Evolutionary conservation across 108 stramenopile species (phyloP), one percentile per base, ranked within the genome.

Genomic region (Licmophora abbreviata): DNA sequence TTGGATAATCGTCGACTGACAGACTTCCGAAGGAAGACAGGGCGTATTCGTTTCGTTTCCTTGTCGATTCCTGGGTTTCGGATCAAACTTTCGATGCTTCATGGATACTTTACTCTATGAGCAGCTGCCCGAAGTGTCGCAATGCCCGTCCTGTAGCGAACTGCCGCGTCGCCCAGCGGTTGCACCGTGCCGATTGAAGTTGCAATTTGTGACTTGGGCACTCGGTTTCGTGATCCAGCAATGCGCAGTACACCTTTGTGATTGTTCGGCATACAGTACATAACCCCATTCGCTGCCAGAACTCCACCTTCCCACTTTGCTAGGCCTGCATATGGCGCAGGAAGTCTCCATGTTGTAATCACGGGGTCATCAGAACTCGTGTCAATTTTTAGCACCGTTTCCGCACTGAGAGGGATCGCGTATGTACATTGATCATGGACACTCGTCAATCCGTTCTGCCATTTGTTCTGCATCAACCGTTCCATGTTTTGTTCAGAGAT

Each of bases 271-370:
- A 78, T 78, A 59, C 77, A 83, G 45, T 73, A 83, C 45, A 75
- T 74, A 29, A 52, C 60, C 14, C 81, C 81, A 55, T 74, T 72
- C 34, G 54, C 41, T 3, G 58, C 76, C 17, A 75, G 45, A 3
- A 84, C 76, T 7, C 82, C 82, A 17, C 82, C 82, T 58, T 84
- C 79, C 82, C 82, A 84, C 40, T 77, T 73, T 42, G 71, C 61
- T 0, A 79, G 57, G 7, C 64, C 60, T 44, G 58, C 44, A 42
- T 45, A 61, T 46, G 76, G 81, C 18, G 31, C 53, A 17, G 76
- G 85, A 11, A 85, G 44, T 38, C 43, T 64, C 81, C 70, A 83
- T 10, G 78, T 85, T 18, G 75, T 84, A 22, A 85, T 77, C 29
- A 53, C 53, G 7, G 70, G 66, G n/a, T 69, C 63, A 8, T 48